A percentile compares a stretch with the other conserved stretches of the same genome.
Evolutionary conservation across 441 rosid genomes (phyloP).

Genomic region (Adansonia grandidieri): DNA sequence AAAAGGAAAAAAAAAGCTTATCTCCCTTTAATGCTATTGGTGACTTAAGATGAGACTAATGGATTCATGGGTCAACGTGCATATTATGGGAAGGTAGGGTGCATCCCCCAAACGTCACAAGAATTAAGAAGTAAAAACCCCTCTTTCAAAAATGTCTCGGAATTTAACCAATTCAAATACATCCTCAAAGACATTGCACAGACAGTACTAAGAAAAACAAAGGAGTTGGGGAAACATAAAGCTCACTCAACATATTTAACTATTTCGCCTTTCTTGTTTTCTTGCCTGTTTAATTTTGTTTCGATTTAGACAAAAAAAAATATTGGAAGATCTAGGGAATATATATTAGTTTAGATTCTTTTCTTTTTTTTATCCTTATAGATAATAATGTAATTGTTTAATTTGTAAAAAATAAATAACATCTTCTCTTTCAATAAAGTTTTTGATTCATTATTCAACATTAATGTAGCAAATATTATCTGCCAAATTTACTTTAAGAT

Average conservation of each 20-base stretch:
- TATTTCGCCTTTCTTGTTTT: constrained; percentile 14
- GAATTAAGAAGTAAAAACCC: constrained; percentile 16
- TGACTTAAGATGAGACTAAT: constrained; percentile 7
- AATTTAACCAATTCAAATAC: neutral
- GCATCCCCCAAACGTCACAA: constrained; percentile 43
- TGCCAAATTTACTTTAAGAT: neutral
- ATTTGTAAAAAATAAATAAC: too few relatives aligned
- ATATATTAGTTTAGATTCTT: neutral
- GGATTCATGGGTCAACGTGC: constrained; percentile 43
- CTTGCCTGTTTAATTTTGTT: neutral
- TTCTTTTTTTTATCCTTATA: neutral
- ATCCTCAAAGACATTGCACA: neutral
- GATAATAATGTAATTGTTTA: neutral
- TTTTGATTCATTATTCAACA: neutral
- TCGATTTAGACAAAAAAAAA: constrained; percentile 17
- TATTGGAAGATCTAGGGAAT: constrained; percentile 7
- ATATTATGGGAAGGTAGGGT: constrained; percentile 31
- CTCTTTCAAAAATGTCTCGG: constrained; percentile 27
- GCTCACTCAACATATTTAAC: neutral
- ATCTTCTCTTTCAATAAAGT: neutral
- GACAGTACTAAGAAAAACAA: neutral
- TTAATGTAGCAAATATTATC: neutral
- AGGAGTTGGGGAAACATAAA: neutral
- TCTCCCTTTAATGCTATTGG: constrained; percentile 15
- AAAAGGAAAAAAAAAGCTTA: neutral